These are phyloP conservation scores for Fusarium begoniae DNA, from an alignment of 2,329 filamentous ascomycete species.

Conservation along the genomic window DNA sequence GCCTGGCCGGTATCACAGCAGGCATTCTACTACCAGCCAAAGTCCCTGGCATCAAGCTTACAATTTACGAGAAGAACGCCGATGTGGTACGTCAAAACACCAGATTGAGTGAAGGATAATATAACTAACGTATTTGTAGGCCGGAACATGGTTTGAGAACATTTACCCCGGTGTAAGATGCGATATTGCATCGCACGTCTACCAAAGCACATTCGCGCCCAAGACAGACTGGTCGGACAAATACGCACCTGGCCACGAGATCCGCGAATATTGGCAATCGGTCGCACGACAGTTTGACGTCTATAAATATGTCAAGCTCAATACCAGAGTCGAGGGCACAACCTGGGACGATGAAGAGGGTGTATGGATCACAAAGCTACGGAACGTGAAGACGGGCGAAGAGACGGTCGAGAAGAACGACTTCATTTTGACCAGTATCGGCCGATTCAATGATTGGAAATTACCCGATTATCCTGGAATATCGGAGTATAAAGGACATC, in stretches of 20 bases:
- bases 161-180: conserved; percentile 73
- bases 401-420: conserved; percentile 61
- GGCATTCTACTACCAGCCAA: conserved; percentile 74
- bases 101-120: accelerated
- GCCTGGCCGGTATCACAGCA: conserved; percentile 56
- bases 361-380: conserved; percentile 64
- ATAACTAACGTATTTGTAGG: conserved; percentile 42
- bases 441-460: conserved; percentile 72
- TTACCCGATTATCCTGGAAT: conserved; percentile 69
- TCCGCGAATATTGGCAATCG: conserved; percentile 71
- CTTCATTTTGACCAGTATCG: conserved; percentile 70
- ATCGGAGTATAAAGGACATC: conserved; percentile 60
- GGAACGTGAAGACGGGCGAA: conserved; percentile 51
- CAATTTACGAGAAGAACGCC: conserved; percentile 73
- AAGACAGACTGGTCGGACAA: conserved; percentile 75
- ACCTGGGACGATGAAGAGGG: conserved; percentile 63
- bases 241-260: conserved; percentile 74
- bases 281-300: conserved; percentile 72
- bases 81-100: conserved; percentile 65
- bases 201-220: conserved; percentile 73
- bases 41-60: conserved; percentile 72
- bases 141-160: conserved; percentile 65
- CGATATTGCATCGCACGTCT: conserved; percentile 75
- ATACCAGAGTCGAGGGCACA: conserved; percentile 63
- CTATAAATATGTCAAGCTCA: conserved; percentile 65